A percentile compares a stretch with the other conserved stretches of the same genome.
phyloP scores from a whole-genome alignment of 2,329 filamentous ascomycete species.

The Penicillium hordei region DNA sequence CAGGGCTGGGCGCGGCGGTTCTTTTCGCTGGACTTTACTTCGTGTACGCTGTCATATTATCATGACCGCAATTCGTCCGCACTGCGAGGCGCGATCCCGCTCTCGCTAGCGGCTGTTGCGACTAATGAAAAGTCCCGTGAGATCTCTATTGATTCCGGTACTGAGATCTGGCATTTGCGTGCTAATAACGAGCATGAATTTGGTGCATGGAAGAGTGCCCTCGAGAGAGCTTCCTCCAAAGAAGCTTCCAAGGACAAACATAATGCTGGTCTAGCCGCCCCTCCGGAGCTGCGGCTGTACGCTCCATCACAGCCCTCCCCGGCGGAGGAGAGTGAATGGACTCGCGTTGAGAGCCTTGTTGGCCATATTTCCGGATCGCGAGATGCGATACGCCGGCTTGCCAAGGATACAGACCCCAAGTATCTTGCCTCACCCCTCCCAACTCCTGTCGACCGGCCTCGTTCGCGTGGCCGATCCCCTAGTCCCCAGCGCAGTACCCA shows the following conservation, averaged over 20 bases:
- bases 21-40: constrained; percentile 93
- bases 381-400: constrained; percentile 82
- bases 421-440: constrained; percentile 39
- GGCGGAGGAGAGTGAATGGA: constrained; percentile 80
- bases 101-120: constrained; percentile 86
- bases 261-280: constrained; percentile 17
- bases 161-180: constrained; percentile 93
- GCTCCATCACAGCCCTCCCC: constrained; percentile 33
- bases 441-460: constrained; percentile 22
- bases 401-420: constrained; percentile 76
- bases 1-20: constrained; percentile 91
- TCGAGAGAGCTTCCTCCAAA: constrained; percentile 80
- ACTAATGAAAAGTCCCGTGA: constrained; percentile 85
- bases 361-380: constrained; percentile 82
- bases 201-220: constrained; percentile 77
- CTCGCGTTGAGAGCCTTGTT: constrained; percentile 78
- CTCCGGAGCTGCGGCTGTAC: constrained; percentile 31
- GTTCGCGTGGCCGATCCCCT: constrained; percentile 32
- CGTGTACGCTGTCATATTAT: constrained; percentile 94
- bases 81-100: constrained; percentile 84
- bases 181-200: constrained; percentile 84
- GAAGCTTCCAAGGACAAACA: constrained; percentile 30
- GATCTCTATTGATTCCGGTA: constrained; percentile 94
- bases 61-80: constrained; percentile 91
- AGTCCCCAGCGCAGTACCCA: constrained; percentile 34